These are phyloP conservation scores for Thalia dealbata DNA, from an alignment of 176 grass and related monocot genomes.

Conservation along the genomic window DNA sequence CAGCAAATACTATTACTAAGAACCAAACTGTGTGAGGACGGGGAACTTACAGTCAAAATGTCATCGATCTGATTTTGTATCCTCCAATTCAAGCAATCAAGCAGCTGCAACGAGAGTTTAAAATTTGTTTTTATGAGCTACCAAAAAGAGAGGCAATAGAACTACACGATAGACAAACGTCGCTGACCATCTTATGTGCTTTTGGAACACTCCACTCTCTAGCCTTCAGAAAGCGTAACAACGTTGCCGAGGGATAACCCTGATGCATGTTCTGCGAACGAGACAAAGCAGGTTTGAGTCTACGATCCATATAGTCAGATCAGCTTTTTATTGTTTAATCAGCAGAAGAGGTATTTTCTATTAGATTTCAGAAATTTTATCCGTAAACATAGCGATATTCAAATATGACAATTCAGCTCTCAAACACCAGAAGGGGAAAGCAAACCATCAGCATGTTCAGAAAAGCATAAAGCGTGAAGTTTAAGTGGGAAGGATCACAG, in stretches of 20 bases:
- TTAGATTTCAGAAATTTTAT: not conserved
- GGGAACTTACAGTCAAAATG: constrained; percentile 57
- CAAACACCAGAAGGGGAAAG: not conserved
- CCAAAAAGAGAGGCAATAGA: constrained; percentile 8
- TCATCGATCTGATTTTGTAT: constrained; percentile 70
- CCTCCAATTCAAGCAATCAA: constrained; percentile 92
- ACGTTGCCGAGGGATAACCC: constrained; percentile 65
- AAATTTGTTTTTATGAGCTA: not conserved
- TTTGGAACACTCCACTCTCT: constrained; percentile 73
- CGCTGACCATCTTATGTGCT: constrained; percentile 73
- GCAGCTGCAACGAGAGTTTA: constrained; percentile 31
- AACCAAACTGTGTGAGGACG: not conserved
- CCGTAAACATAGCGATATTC: not conserved
- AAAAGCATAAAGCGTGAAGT: not conserved
- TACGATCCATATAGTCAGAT: not conserved
- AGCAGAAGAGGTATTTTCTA: not conserved
- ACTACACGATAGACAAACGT: not conserved
- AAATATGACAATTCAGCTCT: not conserved
- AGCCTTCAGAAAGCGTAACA: constrained; percentile 73
- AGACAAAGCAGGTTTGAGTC: not conserved
- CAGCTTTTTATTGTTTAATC: not conserved
- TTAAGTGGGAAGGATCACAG: not conserved
- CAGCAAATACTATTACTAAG: not conserved
- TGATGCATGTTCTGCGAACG: constrained; percentile 73
- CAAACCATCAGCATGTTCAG: not conserved